Conservation (phyloP, 805 yeast genomes). For the Wickerhamomyces alni region DNA sequence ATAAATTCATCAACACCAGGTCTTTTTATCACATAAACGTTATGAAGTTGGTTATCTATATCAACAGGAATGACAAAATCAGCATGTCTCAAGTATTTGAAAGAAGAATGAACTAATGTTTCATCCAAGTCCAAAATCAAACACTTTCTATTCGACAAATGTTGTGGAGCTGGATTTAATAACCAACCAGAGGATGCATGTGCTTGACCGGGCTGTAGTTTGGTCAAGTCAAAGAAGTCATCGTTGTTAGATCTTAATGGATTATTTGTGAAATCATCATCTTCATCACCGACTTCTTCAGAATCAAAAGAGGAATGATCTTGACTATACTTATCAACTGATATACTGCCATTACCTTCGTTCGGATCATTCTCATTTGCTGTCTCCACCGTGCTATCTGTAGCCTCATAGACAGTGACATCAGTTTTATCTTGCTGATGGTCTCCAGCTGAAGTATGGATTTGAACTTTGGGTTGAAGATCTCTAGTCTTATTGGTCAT, state of each 20-base stretch:
- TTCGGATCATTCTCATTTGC: slow-evolving; percentile 1
- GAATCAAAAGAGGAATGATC: slow-evolving; percentile 11
- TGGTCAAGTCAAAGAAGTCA: slow-evolving; percentile 50
- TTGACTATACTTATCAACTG: background rate
- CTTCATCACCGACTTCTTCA: slow-evolving; percentile 21
- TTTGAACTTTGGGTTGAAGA: too few species aligned
- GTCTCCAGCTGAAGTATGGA: too few species aligned
- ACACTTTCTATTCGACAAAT: slow-evolving; percentile 67
- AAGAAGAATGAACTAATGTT: slow-evolving; percentile 92
- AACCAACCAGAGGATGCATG: slow-evolving; percentile 62
- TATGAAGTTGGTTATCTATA: slow-evolving; percentile 86
- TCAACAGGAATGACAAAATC: slow-evolving; percentile 98
- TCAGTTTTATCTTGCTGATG: slow-evolving; percentile 13
- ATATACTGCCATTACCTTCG: background rate
- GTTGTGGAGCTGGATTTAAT: slow-evolving; percentile 46
- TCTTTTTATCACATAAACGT: slow-evolving; percentile 92
- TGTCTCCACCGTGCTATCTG: slow-evolving; percentile 20
- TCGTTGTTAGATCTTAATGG: slow-evolving; percentile 8
- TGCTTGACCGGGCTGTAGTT: slow-evolving; percentile 67
- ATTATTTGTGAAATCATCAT: slow-evolving; percentile 14
- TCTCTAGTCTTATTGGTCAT: too few species aligned
- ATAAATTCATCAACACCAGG: slow-evolving; percentile 98
- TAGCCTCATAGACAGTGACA: slow-evolving; percentile 24
- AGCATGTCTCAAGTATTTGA: slow-evolving; percentile 85
- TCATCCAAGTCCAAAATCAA: slow-evolving; percentile 90